Conservation (phyloP, 148 eudicot genomes). For the Chenopodium quinoa region DNA sequence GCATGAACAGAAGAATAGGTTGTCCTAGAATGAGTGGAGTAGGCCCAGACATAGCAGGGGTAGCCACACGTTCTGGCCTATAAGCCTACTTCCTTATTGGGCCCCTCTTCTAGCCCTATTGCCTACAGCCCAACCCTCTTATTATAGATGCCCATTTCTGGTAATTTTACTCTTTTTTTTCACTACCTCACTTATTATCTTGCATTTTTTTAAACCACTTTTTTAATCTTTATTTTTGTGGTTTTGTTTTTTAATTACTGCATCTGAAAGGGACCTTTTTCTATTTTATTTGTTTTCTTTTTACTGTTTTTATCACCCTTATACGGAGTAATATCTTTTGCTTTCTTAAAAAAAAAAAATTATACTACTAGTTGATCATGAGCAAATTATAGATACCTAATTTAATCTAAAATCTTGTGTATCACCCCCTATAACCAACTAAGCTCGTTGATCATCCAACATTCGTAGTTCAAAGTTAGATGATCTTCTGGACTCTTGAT, state of each 20-base stretch:
- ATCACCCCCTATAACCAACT: too few relatives aligned
- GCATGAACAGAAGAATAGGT: slow-evolving; percentile 7
- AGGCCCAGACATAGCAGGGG: slow-evolving; percentile 28
- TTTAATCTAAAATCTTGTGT: too few relatives aligned
- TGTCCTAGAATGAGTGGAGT: slow-evolving; percentile 24
- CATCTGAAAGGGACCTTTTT: not conserved
- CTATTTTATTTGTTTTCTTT: not conserved
- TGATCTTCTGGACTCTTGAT: too few relatives aligned
- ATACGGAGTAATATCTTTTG: not conserved
- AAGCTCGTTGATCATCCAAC: too few relatives aligned
- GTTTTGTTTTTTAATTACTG: not conserved
- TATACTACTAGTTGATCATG: too few relatives aligned
- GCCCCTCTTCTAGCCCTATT: slow-evolving; percentile 12
- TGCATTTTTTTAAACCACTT: not conserved
- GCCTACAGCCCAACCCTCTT: slow-evolving; percentile 18
- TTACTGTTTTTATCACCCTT: not conserved
- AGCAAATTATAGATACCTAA: too few relatives aligned
- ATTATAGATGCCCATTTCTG: slow-evolving; percentile 14
- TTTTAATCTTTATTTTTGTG: not conserved
- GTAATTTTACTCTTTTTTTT: not conserved
- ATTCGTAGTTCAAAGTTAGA: too few relatives aligned
- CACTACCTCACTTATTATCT: not conserved
- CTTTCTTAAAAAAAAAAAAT: not conserved
- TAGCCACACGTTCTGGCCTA: slow-evolving; percentile 32
- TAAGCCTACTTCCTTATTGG: slow-evolving; percentile 27